Evolutionary conservation across 1,284 basidiomycete genomes (phyloP).

Genomic region (Veloporphyrellus conicus): DNA sequence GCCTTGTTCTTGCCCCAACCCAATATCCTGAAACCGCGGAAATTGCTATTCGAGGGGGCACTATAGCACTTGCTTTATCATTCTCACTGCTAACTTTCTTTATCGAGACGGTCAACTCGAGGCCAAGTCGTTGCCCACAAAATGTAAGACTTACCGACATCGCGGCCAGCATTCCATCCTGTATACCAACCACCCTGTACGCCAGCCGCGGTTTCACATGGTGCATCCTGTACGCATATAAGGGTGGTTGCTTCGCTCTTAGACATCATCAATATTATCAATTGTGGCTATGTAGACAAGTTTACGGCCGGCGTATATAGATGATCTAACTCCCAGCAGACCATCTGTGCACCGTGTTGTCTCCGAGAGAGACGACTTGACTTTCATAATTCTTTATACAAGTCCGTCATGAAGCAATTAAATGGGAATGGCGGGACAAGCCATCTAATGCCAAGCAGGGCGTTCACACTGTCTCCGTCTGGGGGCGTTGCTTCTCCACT

Average conservation of each 20-base stretch:
- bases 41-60: conserved; percentile 55
- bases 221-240: too few relatives aligned
- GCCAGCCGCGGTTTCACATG: too few relatives aligned
- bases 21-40: conserved; percentile 48
- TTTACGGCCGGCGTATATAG: too few relatives aligned
- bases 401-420: not conserved
- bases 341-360: too few relatives aligned
- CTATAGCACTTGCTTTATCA: conserved; percentile 27
- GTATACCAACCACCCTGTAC: too few relatives aligned
- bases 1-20: conserved; percentile 55
- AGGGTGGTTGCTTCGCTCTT: too few relatives aligned
- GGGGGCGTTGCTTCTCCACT: conserved; percentile 4
- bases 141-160: too few relatives aligned
- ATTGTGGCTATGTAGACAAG: too few relatives aligned
- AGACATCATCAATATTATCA: too few relatives aligned
- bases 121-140: too few relatives aligned
- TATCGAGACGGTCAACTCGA: not conserved
- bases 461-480: not conserved
- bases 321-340: too few relatives aligned
- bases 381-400: not conserved
- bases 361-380: not conserved
- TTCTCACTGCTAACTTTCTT: not conserved
- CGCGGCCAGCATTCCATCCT: too few relatives aligned
- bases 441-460: not conserved
- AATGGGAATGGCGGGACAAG: not conserved